These are phyloP conservation scores for Blastobotrys buckinghamii DNA, from an alignment of 1,139 yeast species.

Conservation along the genomic window DNA sequence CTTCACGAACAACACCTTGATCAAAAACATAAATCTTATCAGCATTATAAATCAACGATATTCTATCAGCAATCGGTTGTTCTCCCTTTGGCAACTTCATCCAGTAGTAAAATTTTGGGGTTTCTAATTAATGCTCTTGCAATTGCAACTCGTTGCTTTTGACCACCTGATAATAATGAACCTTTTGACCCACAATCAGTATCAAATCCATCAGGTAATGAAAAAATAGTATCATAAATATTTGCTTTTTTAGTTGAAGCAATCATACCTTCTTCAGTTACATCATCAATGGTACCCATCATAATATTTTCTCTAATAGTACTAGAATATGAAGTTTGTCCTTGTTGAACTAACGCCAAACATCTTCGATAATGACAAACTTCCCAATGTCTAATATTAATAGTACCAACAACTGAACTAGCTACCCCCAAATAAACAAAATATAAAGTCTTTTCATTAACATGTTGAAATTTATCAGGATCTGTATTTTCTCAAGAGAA, in stretches of 20 bases:
- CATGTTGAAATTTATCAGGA: constrained; percentile 28
- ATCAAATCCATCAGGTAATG: constrained; percentile 77
- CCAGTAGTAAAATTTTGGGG: constrained; percentile 61
- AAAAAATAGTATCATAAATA: constrained; percentile 67
- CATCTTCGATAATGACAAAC: constrained; percentile 64
- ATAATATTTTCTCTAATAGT: constrained; percentile 74
- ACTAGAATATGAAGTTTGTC: constrained; percentile 84
- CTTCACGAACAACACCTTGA: constrained; percentile 67
- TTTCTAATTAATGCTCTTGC: constrained; percentile 69
- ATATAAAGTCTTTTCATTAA: constrained; percentile 34
- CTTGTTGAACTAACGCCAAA: constrained; percentile 79
- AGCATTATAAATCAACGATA: constrained; percentile 88
- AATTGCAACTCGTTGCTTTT: constrained; percentile 70
- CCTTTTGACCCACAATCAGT: constrained; percentile 81
- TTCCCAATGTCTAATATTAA: constrained; percentile 52
- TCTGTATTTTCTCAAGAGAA: constrained; percentile 24
- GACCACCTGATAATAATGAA: constrained; percentile 77
- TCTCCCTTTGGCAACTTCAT: constrained; percentile 65
- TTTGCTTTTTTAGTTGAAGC: constrained; percentile 76
- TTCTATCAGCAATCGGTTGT: constrained; percentile 91
- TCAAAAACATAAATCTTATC: constrained; percentile 80
- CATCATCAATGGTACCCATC: constrained; percentile 49
- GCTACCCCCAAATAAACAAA: constrained; percentile 38
- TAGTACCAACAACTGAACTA: constrained; percentile 25
- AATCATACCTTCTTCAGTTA: constrained; percentile 56